Conservation (phyloP, 2,329 filamentous ascomycete genomes). For the Pestalotiopsis sp. region DNA sequence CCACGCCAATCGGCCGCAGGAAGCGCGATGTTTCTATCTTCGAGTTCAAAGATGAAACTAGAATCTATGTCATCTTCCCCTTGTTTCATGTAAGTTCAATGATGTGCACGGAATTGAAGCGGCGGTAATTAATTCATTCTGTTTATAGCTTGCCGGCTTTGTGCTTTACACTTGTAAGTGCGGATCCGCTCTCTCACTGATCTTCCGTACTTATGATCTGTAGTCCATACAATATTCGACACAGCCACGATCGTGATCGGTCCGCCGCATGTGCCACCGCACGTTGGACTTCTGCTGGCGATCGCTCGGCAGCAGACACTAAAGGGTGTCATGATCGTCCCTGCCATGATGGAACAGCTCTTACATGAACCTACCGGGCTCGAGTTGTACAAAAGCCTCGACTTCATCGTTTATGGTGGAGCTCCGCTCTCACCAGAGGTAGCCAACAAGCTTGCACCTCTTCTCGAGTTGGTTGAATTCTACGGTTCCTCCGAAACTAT, state of each 20-base stretch:
- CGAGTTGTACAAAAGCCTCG: background rate
- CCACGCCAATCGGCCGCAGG: background rate
- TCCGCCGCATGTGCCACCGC: background rate
- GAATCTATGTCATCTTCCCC: constrained; percentile 22
- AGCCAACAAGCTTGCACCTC: background rate
- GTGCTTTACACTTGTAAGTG: background rate
- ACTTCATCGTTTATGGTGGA: background rate
- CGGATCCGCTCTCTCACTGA: background rate
- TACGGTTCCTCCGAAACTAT: background rate
- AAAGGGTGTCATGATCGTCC: background rate
- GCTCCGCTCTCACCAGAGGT: background rate
- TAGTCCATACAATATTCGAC: background rate
- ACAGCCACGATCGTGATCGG: background rate
- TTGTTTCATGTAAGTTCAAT: constrained; percentile 23
- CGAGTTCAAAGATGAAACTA: constrained; percentile 14
- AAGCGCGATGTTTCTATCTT: background rate
- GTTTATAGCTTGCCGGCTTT: background rate
- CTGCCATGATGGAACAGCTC: background rate
- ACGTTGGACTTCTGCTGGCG: background rate
- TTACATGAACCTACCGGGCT: background rate
- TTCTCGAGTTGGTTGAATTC: background rate
- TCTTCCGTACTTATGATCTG: background rate
- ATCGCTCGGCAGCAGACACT: background rate
- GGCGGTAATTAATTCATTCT: background rate
- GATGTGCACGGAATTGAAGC: background rate